phyloP scores from a whole-genome alignment of 2,329 filamentous ascomycete genomes.

The Torrubiella hemipterigena region DNA sequence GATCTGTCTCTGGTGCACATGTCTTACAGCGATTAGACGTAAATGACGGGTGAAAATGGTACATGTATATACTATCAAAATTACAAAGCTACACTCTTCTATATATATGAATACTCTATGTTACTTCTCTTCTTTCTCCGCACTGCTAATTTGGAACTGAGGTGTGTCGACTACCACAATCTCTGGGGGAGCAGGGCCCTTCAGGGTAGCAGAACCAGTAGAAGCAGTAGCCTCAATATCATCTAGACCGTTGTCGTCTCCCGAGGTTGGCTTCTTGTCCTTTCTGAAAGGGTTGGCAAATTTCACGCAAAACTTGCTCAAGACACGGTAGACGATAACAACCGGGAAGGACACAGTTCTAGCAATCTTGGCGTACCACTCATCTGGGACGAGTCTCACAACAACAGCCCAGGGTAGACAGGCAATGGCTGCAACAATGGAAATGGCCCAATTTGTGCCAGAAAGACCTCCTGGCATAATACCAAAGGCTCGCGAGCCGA shows the following conservation, averaged over 20 bases:
- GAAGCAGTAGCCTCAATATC: constrained; percentile 2
- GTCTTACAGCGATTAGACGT: no score
- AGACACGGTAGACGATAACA: constrained; percentile 1
- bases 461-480: constrained; percentile 42
- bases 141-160: constrained; percentile 1
- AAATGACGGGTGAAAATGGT: no score
- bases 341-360: constrained; percentile 4
- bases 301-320: neutral
- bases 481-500: constrained; percentile 65
- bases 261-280: neutral
- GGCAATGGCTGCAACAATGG: constrained; percentile 61
- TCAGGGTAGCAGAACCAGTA: neutral
- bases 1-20: no score
- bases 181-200: constrained; percentile 1
- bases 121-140: constrained; percentile 2
- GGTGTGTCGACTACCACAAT: constrained; percentile 5
- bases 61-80: no score
- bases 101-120: no score
- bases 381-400: constrained; percentile 65
- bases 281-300: constrained; percentile 1
- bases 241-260: neutral
- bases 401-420: constrained; percentile 64
- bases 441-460: constrained; percentile 70
- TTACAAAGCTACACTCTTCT: no score
- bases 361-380: constrained; percentile 15